Evolutionary conservation across 2,329 filamentous ascomycete species (phyloP), one percentile per base, ranked within the genome.

Genomic region (Fonsecaea pugnacius): DNA sequence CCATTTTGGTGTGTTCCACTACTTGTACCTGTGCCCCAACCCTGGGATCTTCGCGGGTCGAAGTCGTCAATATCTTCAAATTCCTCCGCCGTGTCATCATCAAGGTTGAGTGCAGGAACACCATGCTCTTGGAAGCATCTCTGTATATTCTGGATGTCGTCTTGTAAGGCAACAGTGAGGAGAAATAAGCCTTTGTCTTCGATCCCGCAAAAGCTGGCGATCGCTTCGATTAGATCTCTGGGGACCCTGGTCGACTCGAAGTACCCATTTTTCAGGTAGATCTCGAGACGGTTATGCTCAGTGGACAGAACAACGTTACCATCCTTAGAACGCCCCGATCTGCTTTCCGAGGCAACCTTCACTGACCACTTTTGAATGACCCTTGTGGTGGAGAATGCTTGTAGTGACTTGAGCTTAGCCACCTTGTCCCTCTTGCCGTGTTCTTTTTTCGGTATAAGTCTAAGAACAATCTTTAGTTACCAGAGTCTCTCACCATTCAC

Each of bases 301-400:
- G 58, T 60, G 5, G 58, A 53, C 8, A 60, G 12, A 16, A 60
- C 58, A 32, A 60, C 58, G 21, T 43, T 60, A 6, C 58, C 58
- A 50, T 60, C 58, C 36, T 53, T 60, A 12, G 46, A 30, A 2
- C 58, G 58, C 16, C 58, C 58, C 21, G 32, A 36, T 7, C 16
- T 24, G 35, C 14, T n/a, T 7, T 53, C 46, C 8, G n/a, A 18
- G n/a, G 18, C 58, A 24, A 60, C 48, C 18, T 50, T 30, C 21
- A 60, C 46, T 27, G 48, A 21, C 58, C 58, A 60, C 14, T 52
- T 60, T 32, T 60, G 58, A 24, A 60, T 53, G 24, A 60, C 46
- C 43, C 30, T 30, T 32, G 32, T 16, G 16, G 58, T 60, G 27
- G 36, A 32, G 21, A 53, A 60, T 18, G 52, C 48, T 24, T 53